Base-by-base conservation (phyloP, 2,329 filamentous ascomycete species). In the Teratosphaeria viscida region DNA sequence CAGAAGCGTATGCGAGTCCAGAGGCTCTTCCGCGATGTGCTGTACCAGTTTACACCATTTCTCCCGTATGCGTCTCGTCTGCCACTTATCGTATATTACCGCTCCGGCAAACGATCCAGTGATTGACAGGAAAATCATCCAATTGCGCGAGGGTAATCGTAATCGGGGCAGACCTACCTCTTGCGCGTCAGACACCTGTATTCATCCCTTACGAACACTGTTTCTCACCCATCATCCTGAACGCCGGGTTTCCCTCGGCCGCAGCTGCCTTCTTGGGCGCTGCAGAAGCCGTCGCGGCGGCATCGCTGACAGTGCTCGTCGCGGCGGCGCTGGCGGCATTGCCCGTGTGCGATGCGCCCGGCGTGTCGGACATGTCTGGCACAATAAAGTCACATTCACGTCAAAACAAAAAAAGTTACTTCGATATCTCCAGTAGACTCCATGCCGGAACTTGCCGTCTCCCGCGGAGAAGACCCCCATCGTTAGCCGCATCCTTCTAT, bases 61-160 rank as follows among this genome's bases (percentile, higher is more conserved):
- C 63, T 88, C 82, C 59, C 94, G 92, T 57, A 86, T 86, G 63
- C 86, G 85, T 68, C 86, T 89, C 79, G 92, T 96, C 77, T 97
- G 87, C 61, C 89, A 86, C 70, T 90, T 90, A 76, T 99, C 94
- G 79, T 99, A 96, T 71, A 94, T 82, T 59, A 97, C 81, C 57
- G 90, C 88, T 16, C 84, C 85, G 5, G 89, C 85, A 71, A 96
- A 88, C 54, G 89, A 84, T 57, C 86, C 86, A 11, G 87, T 87
- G 59, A 97, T 74, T 54, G 87, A 81, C 75, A 92, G 85, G 78
- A 99, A 99, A 70, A 99, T 96, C 76, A 94, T 85, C 94, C 94
- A 99, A 74, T 97, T 97, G 62, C 94, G 88, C 19, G 92, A 97
- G 7, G 94, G 94, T 19, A 99, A 84, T 61, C 89, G 88, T 62